Evolutionary conservation across 345 rosid genomes (phyloP).

Genomic region (Erodium maritimum): DNA sequence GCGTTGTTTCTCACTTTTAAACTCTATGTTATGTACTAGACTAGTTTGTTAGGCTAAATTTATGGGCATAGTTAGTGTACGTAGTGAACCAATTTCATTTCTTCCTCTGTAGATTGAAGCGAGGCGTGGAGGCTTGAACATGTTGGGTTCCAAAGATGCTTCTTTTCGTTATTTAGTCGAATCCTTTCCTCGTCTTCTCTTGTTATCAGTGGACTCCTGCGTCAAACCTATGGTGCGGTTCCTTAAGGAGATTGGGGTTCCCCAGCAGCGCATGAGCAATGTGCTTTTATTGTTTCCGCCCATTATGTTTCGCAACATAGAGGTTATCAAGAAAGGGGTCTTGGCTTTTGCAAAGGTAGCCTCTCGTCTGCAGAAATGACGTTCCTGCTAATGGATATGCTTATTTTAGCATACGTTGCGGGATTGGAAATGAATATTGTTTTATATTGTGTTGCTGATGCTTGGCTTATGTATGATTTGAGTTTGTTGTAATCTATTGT

Average conservation of each 20-base stretch:
- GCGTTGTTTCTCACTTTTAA: background rate
- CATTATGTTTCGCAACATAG: conserved; percentile 26
- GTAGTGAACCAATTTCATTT: background rate
- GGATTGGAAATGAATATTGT: background rate
- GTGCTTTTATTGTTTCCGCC: conserved; percentile 70
- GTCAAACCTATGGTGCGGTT: conserved; percentile 42
- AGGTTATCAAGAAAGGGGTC: conserved; percentile 31
- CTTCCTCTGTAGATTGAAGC: conserved; percentile 62
- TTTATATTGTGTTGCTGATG: background rate
- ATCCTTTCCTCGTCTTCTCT: conserved; percentile 76
- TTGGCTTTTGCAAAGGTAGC: conserved; percentile 48
- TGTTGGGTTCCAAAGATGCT: conserved; percentile 44
- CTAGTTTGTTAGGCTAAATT: background rate
- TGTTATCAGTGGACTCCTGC: conserved; percentile 47
- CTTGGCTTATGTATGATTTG: conserved; percentile 14
- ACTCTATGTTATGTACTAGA: background rate
- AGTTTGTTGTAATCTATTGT: conserved; percentile 7
- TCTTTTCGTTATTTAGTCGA: conserved; percentile 53
- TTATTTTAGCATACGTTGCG: background rate
- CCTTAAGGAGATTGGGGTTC: conserved; percentile 46
- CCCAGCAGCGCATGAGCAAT: conserved; percentile 23
- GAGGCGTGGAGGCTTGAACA: conserved; percentile 80
- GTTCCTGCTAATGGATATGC: background rate
- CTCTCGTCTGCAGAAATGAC: background rate
- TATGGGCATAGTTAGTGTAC: background rate